Percentiles rank a stretch among this genome's conserved stretches.
Evolutionary conservation across 768 basidiomycete species (phyloP).

Genomic region (Nidularia pulvinata): DNA sequence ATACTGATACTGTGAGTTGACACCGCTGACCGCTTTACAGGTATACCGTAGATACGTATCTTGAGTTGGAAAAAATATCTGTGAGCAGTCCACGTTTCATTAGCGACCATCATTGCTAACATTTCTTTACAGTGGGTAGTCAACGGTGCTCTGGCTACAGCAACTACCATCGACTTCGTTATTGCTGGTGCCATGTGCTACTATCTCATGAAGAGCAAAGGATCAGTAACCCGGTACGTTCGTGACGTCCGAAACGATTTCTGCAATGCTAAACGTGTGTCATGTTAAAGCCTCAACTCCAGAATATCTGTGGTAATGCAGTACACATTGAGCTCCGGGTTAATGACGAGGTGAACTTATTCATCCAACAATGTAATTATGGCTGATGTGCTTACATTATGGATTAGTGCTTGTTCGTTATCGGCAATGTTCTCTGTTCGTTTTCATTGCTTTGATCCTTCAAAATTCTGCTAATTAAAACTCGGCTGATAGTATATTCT

Average conservation of each 20-base stretch:
- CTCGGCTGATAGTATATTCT: conserved; percentile 32
- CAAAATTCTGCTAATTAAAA: neutral
- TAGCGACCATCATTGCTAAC: neutral
- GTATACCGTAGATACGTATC: conserved; percentile 25
- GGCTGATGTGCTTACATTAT: neutral
- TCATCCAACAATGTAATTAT: neutral
- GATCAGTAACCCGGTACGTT: conserved; percentile 16
- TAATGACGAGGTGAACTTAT: conserved; percentile 30
- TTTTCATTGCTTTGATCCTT: neutral
- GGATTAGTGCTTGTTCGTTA: conserved; percentile 38
- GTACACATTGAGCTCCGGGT: conserved; percentile 32
- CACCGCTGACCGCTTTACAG: conserved; percentile 10
- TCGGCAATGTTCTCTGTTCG: conserved; percentile 38
- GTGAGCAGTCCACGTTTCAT: conserved; percentile 16
- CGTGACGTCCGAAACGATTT: neutral
- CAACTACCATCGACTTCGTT: conserved; percentile 42
- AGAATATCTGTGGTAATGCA: conserved; percentile 32
- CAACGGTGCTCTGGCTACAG: conserved; percentile 34
- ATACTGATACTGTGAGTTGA: neutral
- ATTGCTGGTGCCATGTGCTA: conserved; percentile 34
- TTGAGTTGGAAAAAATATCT: conserved; percentile 23
- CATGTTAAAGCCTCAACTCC: conserved; percentile 21
- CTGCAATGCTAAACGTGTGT: neutral
- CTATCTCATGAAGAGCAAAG: conserved; percentile 29
- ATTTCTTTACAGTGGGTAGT: conserved; percentile 35